Evolutionary conservation across 176 grass and related monocot genomes (phyloP), one percentile per base, ranked within the genome.

Genomic region (Phragmites australis): DNA sequence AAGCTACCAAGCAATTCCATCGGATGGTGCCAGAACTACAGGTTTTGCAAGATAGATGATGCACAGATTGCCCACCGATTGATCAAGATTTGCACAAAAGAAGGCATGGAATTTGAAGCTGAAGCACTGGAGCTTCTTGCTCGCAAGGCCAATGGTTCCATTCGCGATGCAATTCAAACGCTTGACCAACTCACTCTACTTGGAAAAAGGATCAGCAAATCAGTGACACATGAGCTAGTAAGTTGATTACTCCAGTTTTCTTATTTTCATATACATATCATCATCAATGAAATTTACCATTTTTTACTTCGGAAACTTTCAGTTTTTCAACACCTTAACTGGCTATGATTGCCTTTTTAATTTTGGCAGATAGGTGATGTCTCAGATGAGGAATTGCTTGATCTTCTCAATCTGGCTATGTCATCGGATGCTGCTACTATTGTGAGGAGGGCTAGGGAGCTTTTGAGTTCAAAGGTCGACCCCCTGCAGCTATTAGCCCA

Each of bases 161-260:
- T 98, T 86, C 83, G 88, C 21, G 88, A 94, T 86, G 92, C 95
- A 21, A 81, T 92, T 82, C 89, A 84, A 32, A 90, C 87, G 73
- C 88, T 98, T 72, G 95, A 98, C 65, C 95, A 98, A 62, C 81
- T 98, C 43, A 88, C 85, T 72, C 85, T 98, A n/a, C 77, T 94
- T 12, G 95, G 95, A 50, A 87, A 91, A 68, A 91, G 84, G 46
- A 98, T 98, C 73, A 93, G 85, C 64, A 85, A 82, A 81, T 92
- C 86, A 43, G 86, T 91, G 31, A 86, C 81, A 63, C 81, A 91
- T 64, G 90, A 98, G 61, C 79, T 98, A 52, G 95, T 98, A 78
- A 78, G 92, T 89, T 80, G 63, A 60, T 42, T 50, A 42, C 9
- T 41, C 8, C 1, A 10, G 17, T 39, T 65, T 29, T 70, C 51